Evolutionary conservation across 2,329 filamentous ascomycete genomes (phyloP).

Genomic region (Exophiala aquamarina): DNA sequence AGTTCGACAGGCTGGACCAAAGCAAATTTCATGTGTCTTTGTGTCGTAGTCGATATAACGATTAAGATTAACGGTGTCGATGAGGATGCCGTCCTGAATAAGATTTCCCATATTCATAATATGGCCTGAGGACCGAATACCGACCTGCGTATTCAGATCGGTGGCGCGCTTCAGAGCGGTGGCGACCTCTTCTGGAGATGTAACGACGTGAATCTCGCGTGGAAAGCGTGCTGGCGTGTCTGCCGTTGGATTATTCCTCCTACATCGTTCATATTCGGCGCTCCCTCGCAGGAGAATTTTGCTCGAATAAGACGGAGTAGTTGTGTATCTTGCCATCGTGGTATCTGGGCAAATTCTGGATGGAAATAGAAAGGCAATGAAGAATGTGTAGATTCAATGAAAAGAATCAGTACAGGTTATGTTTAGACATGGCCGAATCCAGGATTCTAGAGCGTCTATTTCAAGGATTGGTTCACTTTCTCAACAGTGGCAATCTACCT

Average conservation of each 20-base stretch:
- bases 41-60: conserved; percentile 5
- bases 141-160: conserved; percentile 1
- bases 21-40: conserved; percentile 7
- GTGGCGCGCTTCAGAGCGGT: conserved; percentile 1
- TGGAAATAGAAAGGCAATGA: neutral
- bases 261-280: conserved; percentile 1
- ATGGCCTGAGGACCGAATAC: conserved; percentile 6
- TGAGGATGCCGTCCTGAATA: conserved; percentile 5
- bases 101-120: conserved; percentile 6
- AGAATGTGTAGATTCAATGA: too few relatives aligned
- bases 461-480: too few relatives aligned
- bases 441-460: too few relatives aligned
- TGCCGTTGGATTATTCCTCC: conserved; percentile 1
- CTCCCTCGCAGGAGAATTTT: conserved; percentile 2
- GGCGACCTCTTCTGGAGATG: conserved; percentile 3
- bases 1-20: conserved; percentile 1
- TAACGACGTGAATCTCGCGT: conserved; percentile 4
- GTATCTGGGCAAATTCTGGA: neutral
- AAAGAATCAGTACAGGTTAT: too few relatives aligned
- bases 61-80: conserved; percentile 8
- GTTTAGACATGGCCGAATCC: too few relatives aligned
- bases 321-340: conserved; percentile 4
- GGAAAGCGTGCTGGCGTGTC: conserved; percentile 1
- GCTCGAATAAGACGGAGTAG: neutral
- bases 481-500: too few relatives aligned